Conservation (phyloP, 345 rosid genomes). For the Punica granatum region DNA sequence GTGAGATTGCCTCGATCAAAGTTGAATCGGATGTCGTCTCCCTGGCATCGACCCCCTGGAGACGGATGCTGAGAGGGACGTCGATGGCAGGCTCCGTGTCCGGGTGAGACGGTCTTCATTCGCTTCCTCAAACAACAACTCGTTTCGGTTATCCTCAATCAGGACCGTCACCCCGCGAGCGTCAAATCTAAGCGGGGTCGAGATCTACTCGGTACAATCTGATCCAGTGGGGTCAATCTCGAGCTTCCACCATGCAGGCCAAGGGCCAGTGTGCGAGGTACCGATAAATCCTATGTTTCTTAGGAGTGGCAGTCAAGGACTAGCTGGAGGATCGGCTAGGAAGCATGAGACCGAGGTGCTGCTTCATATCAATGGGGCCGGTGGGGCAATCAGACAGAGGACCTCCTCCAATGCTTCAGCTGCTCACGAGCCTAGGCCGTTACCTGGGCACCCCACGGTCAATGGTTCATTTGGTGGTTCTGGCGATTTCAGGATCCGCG, state of each 20-base stretch:
- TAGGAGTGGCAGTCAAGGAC: too few species aligned
- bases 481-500: neutral
- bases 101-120: constrained; percentile 4
- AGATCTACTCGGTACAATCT: constrained; percentile 10
- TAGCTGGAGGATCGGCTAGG: too few species aligned
- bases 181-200: constrained; percentile 8
- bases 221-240: neutral
- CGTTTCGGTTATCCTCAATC: neutral
- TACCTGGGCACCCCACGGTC: neutral
- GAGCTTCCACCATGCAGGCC: neutral
- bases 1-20: constrained; percentile 5
- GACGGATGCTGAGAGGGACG: constrained; percentile 8
- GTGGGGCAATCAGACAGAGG: too few species aligned
- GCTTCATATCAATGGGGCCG: too few species aligned
- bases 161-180: neutral
- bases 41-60: constrained; percentile 3
- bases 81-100: constrained; percentile 10
- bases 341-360: neutral
- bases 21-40: constrained; percentile 9
- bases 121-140: neutral
- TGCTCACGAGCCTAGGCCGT: too few species aligned
- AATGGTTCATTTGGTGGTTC: neutral
- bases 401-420: too few species aligned
- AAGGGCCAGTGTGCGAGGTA: neutral
- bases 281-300: neutral